These are phyloP conservation scores for Diaporthe helianthi DNA, from an alignment of 2,329 filamentous ascomycete species.

Conservation along the genomic window DNA sequence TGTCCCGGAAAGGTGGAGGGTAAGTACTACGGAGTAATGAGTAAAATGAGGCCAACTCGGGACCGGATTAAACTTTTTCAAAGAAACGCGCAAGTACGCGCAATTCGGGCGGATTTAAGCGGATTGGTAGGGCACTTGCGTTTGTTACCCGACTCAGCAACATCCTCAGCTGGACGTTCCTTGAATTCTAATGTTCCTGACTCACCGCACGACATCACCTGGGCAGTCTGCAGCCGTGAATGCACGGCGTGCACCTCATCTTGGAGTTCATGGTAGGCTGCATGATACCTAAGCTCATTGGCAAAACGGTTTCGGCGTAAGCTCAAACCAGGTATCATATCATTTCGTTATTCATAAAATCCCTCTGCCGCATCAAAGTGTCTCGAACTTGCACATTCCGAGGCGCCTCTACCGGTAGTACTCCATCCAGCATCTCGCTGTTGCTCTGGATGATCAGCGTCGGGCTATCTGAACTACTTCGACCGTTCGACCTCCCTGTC, in stretches of 20 bases:
- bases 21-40: background rate
- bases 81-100: background rate
- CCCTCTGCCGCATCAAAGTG: background rate
- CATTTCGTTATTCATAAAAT: background rate
- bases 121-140: background rate
- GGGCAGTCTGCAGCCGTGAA: background rate
- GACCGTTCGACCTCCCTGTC: background rate
- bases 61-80: constrained; percentile 11
- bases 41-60: background rate
- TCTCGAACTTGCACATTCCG: background rate
- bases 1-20: constrained; percentile 15
- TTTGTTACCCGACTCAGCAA: background rate
- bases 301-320: background rate
- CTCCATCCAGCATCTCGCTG: background rate
- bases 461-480: background rate
- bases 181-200: background rate
- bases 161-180: no score
- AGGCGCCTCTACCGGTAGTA: no score
- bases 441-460: constrained; percentile 18
- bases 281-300: no score
- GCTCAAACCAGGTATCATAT: background rate
- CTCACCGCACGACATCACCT: constrained; percentile 5
- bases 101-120: constrained; percentile 8
- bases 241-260: background rate
- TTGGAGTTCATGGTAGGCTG: background rate